Base-by-base conservation (phyloP, 495 filamentous ascomycete genomes). In the Rhypophila decipiens region DNA sequence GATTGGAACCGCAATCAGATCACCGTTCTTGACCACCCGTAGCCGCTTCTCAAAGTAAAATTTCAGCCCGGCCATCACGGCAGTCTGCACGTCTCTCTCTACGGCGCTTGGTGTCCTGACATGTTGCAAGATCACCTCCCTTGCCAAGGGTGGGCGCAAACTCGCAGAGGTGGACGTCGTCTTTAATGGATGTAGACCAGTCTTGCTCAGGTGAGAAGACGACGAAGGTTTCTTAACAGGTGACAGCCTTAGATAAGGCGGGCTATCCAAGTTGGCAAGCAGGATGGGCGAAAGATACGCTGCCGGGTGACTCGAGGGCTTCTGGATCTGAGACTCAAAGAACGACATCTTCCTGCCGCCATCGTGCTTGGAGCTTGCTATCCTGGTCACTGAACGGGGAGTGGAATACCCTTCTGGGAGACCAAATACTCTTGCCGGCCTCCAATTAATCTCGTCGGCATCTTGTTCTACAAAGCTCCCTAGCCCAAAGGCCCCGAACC, bases 61-160 rank as follows among this genome's bases (percentile, higher is more conserved):
- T 60, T 95, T 96, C 19, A 98, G 60, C 4, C 85, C 87, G 4
- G 85, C 77, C 55, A 96, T 87, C 10, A 96, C 75, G 8, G 81
- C 83, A 12, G 86, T 84, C 53, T 97, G 88, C 5, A 96, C 77
- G 9, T 84, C 74, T 20, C 87, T 76, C 48, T 97, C 90, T 29
- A 86, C 89, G 7, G 88, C 87, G 8, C 91, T 66, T 0, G 93
- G 94, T 0, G 90, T 96, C 7, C 88, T 84, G 34, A 98, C 77
- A 52, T 95, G 93, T 37, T 88, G 74, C n/a, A 98, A 65, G 1
- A 87, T 95, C 22, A 97, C 83, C 61, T 97, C 91, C 51, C 88
- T 88, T 13, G 93, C 94, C 46, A 85, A 75, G 2, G 90, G 94
- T 0, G 94, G 93, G 33, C 72, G 79, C n/a, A 74, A 21, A 24